Evolutionary conservation across 75 land plant species (phyloP).

Genomic region (Selaginella tamariscina): DNA sequence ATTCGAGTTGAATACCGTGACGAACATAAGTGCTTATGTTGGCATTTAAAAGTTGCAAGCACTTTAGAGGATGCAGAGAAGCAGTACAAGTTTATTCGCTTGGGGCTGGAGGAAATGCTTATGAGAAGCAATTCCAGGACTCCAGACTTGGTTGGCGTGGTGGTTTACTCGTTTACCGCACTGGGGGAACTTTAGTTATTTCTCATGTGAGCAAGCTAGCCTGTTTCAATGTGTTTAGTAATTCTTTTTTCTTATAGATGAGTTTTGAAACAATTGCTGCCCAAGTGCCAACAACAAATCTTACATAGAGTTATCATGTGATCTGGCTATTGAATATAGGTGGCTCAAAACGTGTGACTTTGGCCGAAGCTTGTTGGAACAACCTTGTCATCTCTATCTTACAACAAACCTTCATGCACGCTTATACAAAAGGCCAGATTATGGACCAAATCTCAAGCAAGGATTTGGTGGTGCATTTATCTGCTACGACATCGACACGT

Average conservation of each 20-base stretch:
- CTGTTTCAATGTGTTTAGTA: background rate
- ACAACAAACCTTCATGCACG: background rate
- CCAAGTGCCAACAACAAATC: background rate
- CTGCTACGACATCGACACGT: background rate
- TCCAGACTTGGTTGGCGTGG: background rate
- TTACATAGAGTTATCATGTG: background rate
- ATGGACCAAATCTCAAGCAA: background rate
- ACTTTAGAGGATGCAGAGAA: background rate
- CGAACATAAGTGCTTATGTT: background rate
- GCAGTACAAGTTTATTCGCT: background rate
- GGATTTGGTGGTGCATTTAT: background rate
- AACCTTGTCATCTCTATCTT: background rate
- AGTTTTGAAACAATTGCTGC: background rate
- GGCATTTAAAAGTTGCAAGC: background rate
- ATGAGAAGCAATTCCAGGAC: background rate
- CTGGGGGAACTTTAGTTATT: background rate
- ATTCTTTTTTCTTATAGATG: background rate
- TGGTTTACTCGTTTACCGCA: background rate
- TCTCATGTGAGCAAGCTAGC: background rate
- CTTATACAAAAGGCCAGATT: background rate
- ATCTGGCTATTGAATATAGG: background rate
- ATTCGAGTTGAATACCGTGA: background rate
- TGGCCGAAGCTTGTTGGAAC: background rate
- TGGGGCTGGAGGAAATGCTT: background rate
- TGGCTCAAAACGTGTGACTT: background rate